phyloP scores from a whole-genome alignment of 78 protist species.

The Polysphondylium violaceum region DNA sequence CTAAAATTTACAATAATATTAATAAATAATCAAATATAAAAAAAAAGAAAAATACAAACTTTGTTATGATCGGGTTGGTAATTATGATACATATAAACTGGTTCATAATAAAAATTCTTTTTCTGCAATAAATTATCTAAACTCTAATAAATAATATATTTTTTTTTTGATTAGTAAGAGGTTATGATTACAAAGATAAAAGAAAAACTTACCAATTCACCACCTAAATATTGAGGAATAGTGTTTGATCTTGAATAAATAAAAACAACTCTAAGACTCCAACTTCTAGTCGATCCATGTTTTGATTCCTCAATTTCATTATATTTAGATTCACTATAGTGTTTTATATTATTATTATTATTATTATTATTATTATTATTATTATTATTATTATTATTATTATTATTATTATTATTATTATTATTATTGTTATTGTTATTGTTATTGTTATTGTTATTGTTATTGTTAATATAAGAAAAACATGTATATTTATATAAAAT shows the following conservation, averaged over 20 bases:
- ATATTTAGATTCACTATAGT: slow-evolving; percentile 35
- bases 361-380: not conserved
- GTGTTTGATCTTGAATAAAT: slow-evolving; percentile 65
- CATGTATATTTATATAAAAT: not conserved
- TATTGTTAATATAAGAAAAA: not conserved
- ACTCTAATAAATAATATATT: not conserved
- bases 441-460: not conserved
- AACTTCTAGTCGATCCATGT: slow-evolving; percentile 7
- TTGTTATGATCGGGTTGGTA: slow-evolving; percentile 53
- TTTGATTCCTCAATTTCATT: slow-evolving; percentile 23
- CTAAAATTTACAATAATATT: slow-evolving; percentile 1
- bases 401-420: slow-evolving; percentile 26
- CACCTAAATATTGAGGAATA: slow-evolving; percentile 64
- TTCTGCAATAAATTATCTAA: slow-evolving; percentile 11
- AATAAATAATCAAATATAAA: not conserved
- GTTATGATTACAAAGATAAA: not conserved
- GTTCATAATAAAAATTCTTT: slow-evolving; percentile 56
- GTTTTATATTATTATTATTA: not conserved
- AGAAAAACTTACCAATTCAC: slow-evolving; percentile 11
- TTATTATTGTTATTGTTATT: too few relatives aligned
- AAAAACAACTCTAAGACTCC: slow-evolving; percentile 61
- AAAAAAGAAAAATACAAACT: not conserved
- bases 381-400: slow-evolving; percentile 3
- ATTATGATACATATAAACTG: slow-evolving; percentile 68
- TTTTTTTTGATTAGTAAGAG: not conserved